Evolutionary conservation across 1,284 basidiomycete genomes (phyloP).

Genomic region (Anthracocystis walkeri): DNA sequence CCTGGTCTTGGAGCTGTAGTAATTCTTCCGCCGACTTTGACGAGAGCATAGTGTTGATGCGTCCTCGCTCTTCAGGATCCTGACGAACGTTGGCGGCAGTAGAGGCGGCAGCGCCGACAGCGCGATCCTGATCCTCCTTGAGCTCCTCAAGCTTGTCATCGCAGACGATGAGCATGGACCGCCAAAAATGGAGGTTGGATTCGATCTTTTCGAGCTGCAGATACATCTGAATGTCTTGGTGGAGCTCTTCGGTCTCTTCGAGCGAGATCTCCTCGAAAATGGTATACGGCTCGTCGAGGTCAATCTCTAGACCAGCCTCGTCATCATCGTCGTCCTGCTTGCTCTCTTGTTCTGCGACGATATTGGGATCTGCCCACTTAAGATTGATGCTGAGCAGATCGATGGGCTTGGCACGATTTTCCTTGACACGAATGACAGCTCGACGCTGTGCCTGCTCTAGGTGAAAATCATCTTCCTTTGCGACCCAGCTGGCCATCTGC

Average conservation of each 20-base stretch:
- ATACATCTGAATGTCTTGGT: conserved; percentile 93
- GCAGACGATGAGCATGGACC: conserved; percentile 97
- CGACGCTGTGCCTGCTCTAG: conserved; percentile 91
- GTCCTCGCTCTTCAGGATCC: conserved; percentile 58
- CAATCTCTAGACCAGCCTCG: conserved; percentile 91
- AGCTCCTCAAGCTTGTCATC: conserved; percentile 85
- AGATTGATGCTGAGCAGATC: conserved; percentile 67
- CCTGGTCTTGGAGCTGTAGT: conserved; percentile 82
- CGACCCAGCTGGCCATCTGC: conserved; percentile 97
- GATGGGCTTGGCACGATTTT: conserved; percentile 80
- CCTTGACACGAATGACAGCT: conserved; percentile 92
- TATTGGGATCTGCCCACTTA: conserved; percentile 74
- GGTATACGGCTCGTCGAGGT: conserved; percentile 96
- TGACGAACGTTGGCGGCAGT: conserved; percentile 73
- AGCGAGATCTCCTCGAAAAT: conserved; percentile 93
- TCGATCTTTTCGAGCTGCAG: conserved; percentile 86
- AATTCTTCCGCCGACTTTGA: conserved; percentile 76
- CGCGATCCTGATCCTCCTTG: conserved; percentile 63
- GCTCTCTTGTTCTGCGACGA: conserved; percentile 90
- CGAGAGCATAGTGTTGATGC: conserved; percentile 64
- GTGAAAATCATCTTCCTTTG: conserved; percentile 96
- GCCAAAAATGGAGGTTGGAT: conserved; percentile 95
- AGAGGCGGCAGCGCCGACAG: conserved; percentile 8
- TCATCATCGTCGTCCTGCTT: conserved; percentile 80
- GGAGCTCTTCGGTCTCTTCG: conserved; percentile 90